These are phyloP conservation scores for Metschnikowia henanensis DNA, from an alignment of 805 yeast genomes.

Conservation along the genomic window DNA sequence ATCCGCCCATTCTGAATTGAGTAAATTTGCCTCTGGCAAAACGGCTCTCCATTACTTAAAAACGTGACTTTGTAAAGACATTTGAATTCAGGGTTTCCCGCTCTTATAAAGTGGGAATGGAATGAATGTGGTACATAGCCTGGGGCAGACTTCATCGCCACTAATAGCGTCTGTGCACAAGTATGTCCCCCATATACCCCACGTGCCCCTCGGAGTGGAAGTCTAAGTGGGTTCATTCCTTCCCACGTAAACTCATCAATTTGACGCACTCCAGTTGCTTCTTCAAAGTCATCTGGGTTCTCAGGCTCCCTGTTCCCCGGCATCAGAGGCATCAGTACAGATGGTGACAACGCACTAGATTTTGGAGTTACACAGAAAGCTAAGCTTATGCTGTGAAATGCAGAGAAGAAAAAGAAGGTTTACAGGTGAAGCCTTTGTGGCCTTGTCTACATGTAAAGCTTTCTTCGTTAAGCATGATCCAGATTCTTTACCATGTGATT, in stretches of 20 bases:
- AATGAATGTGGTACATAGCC: constrained; percentile 54
- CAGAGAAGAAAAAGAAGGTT: too few relatives aligned
- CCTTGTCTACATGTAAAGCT: too few relatives aligned
- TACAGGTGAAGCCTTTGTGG: too few relatives aligned
- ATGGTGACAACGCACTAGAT: too few relatives aligned
- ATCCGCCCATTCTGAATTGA: constrained; percentile 54
- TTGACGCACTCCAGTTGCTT: constrained; percentile 14
- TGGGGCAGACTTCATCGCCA: constrained; percentile 51
- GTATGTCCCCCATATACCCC: constrained; percentile 74
- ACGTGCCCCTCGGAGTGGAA: constrained; percentile 48
- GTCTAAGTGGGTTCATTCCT: constrained; percentile 35
- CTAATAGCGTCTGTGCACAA: constrained; percentile 63
- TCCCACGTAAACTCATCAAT: constrained; percentile 21
- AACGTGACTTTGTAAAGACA: constrained; percentile 54
- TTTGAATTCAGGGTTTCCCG: constrained; percentile 48
- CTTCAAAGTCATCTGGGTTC: constrained; percentile 16
- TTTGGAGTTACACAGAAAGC: too few relatives aligned
- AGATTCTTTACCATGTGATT: too few relatives aligned
- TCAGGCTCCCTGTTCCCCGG: constrained; percentile 5
- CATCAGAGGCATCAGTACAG: background rate
- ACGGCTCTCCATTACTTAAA: constrained; percentile 53
- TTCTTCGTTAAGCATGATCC: too few relatives aligned
- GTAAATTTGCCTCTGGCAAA: constrained; percentile 51
- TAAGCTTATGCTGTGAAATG: too few relatives aligned
- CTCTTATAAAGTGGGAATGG: constrained; percentile 60